These are phyloP conservation scores for Suhomyces panamericanus DNA, from an alignment of 1,139 yeast genomes.

Conservation along the genomic window DNA sequence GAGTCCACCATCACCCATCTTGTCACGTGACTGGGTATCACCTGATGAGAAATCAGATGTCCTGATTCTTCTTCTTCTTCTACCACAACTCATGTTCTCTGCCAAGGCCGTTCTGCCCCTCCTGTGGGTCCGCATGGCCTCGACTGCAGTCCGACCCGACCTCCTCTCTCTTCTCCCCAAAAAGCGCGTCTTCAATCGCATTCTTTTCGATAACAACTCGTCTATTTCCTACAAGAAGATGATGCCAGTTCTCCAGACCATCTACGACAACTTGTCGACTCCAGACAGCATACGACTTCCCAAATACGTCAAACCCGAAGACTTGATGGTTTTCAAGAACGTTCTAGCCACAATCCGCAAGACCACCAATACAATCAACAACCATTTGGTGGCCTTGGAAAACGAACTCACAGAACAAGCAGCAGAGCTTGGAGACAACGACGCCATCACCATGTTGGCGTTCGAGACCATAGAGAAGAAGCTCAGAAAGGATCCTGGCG, in stretches of 20 bases:
- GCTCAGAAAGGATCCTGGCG: constrained; percentile 22
- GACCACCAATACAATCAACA: constrained; percentile 59
- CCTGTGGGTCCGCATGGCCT: neutral
- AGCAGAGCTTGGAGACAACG: constrained; percentile 79
- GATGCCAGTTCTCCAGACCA: constrained; percentile 49
- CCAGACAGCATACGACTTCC: constrained; percentile 43
- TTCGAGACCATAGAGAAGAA: constrained; percentile 52
- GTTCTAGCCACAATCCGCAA: constrained; percentile 63
- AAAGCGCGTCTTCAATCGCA: constrained; percentile 54
- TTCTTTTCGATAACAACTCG: constrained; percentile 67
- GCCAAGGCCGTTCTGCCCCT: neutral
- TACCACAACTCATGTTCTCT: neutral
- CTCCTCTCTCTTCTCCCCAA: constrained; percentile 57
- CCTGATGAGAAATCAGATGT: neutral
- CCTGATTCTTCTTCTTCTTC: neutral
- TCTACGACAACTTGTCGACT: constrained; percentile 48
- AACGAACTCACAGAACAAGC: constrained; percentile 73
- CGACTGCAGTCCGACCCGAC: constrained; percentile 33
- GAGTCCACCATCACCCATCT: too few species aligned
- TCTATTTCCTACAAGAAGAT: constrained; percentile 53
- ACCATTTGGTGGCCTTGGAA: constrained; percentile 59
- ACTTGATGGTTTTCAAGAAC: constrained; percentile 67
- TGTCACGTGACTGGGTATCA: neutral
- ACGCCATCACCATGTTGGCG: constrained; percentile 73
- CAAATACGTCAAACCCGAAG: constrained; percentile 47